Evolutionary conservation across 139 green algal genomes (phyloP), one percentile per base, ranked within the genome.

Genomic region (Medakamo hakoo): DNA sequence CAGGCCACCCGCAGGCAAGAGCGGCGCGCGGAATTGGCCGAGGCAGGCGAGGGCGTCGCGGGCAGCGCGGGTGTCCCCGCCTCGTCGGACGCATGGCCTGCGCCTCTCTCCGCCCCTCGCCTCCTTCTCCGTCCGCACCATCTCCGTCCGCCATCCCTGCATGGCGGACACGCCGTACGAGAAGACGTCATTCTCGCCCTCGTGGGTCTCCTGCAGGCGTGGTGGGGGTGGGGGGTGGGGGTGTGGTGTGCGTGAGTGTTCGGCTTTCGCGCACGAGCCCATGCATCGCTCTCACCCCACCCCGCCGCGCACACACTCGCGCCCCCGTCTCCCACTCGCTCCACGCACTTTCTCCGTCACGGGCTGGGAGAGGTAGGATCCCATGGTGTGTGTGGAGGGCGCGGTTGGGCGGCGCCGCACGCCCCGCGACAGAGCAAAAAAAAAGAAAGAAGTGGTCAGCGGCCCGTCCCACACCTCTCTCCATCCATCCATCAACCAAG

Each of bases 81-180:
- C 9, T 9, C 16, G 40, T 9, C 40, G 40, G 9, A 52, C n/a
- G n/a, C n/a, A n/a, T n/a, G n/a, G n/a, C n/a, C n/a, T n/a, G n/a
- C n/a, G n/a, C n/a, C n/a, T n/a, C n/a, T n/a, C n/a, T n/a, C n/a
- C 40, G 9, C 40, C 40, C 40, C 40, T 52, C 40, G 9, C 40
- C 40, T 52, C 40, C 40, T 52, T 16, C 40, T 52, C 40, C 40
- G 9, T 52, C 55, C 58, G n/a, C 60, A 85, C 79, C 81, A 88
- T 88, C 40, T 86, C 81, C 49, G 73, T 84, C 3, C 81, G 64
- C 81, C 81, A 88, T 27, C 81, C 81, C 67, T 88, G 81, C 81
- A 88, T 88, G 4, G 81, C 71, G 5, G 70, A 71, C 1, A 86
- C 74, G n/a, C 73, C 77, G 63, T 76, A 88, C 30, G 71, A 60